Base-by-base conservation (phyloP, 2,329 filamentous ascomycete genomes). In the Colletotrichum abscissum region DNA sequence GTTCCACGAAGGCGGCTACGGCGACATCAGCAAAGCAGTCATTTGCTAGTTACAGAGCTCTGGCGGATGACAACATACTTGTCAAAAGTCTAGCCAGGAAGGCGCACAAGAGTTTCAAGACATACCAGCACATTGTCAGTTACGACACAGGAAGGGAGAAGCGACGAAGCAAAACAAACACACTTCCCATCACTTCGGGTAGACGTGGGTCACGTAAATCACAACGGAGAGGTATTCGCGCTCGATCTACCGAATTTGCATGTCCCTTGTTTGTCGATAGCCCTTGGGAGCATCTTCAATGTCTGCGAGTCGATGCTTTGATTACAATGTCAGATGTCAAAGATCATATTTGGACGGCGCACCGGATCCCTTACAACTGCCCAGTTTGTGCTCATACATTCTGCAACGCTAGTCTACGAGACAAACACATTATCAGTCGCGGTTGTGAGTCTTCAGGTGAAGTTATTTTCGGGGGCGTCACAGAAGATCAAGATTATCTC, bases 401-500 rank as follows among this genome's bases (percentile, higher is more conserved):
- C 54, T 9, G 28, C 5, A 26, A 9, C 8, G 58, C 67, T 9
- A 16, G 2, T 11, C 9, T 24, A 2, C 30, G 52, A 16, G 67
- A 69, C 16, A 9, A 26, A 28, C 67, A 69, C 14, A 69, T 69
- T 9, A 26, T 33, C 4, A 6, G 49, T 30, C 30, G 64, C 14
- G 63, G 28, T 11, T 78, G 77, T 54, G 58, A 69, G 7, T 14
- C 46, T 0, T 49, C 35, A 5, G 64, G 67, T 7, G 59, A 62
- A 9, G 30, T 72, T 7, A 60, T 54, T 14, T 64, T 77, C 22
- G 64, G 75, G 49, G 78, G 78, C 1, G 76, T 80, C 9, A 76
- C 76, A 5, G 75, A 77, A 7, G 76, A 75, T 22, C 76, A 78
- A 38, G 75, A 73, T 30, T 66, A 3, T 14, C 33, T 35, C 11